phyloP scores from a whole-genome alignment of 257 asterid genomes.

The Phtheirospermum japonicum region DNA sequence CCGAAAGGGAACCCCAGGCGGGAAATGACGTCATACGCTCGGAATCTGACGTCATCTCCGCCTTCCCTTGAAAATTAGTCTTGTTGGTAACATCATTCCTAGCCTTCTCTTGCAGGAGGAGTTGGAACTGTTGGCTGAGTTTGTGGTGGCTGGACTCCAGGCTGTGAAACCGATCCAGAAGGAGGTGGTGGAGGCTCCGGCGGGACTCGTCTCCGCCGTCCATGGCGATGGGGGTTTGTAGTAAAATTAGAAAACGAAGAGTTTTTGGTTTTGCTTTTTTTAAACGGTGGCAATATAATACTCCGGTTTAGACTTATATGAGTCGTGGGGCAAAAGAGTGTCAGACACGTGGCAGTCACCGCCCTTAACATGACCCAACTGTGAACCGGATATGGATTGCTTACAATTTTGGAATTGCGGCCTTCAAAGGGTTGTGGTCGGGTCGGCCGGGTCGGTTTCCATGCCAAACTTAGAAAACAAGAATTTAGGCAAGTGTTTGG shows the following conservation, averaged over 20 bases:
- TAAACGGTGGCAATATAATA: too few species aligned
- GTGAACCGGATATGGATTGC: background rate
- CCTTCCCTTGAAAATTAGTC: conserved; percentile 1
- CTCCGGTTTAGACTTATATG: too few species aligned
- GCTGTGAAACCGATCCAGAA: conserved; percentile 42
- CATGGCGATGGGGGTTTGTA: conserved; percentile 40
- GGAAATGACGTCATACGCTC: conserved; percentile 28
- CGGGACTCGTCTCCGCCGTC: conserved; percentile 40
- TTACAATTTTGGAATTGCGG: conserved; percentile 21
- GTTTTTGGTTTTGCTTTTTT: too few species aligned
- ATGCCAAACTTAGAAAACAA: background rate
- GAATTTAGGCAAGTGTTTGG: background rate
- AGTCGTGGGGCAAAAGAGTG: conserved; percentile 23
- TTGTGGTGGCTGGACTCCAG: conserved; percentile 56
- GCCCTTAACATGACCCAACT: background rate
- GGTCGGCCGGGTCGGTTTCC: background rate
- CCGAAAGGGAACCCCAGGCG: conserved; percentile 39
- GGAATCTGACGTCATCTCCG: conserved; percentile 27
- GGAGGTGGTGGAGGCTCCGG: conserved; percentile 21
- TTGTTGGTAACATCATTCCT: background rate
- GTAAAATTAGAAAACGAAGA: background rate
- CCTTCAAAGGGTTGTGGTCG: conserved; percentile 22
- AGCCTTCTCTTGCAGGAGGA: conserved; percentile 38
- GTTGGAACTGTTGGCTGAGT: conserved; percentile 45
- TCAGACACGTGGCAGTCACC: conserved; percentile 37